Percentiles rank a stretch among this genome's conserved stretches.
phyloP scores from a whole-genome alignment of 331 rosid genomes.

The Quercus tomentella region DNA sequence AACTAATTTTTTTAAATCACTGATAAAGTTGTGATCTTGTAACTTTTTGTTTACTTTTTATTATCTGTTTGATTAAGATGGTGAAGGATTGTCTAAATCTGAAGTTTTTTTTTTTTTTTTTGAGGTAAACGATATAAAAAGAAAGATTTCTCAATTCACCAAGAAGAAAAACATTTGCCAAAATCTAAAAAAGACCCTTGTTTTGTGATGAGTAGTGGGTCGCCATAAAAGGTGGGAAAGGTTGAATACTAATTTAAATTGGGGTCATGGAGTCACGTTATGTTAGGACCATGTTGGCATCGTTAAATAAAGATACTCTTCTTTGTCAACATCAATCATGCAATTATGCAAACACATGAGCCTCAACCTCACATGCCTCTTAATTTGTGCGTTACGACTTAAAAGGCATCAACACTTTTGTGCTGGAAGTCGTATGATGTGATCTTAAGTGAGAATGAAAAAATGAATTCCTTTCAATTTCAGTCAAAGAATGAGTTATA shows the following conservation, averaged over 20 bases:
- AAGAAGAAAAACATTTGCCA: not conserved
- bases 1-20: too few species aligned
- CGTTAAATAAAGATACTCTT: not conserved
- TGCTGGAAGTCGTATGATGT: not conserved
- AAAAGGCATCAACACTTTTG: not conserved
- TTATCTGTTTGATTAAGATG: not conserved
- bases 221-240: not conserved
- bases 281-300: conserved; percentile 15
- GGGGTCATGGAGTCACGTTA: too few species aligned
- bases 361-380: not conserved
- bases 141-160: too few species aligned
- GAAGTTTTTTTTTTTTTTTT: too few species aligned
- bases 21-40: too few species aligned
- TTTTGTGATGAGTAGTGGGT: not conserved
- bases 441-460: too few species aligned
- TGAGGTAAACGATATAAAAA: too few species aligned
- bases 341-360: not conserved
- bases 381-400: not conserved
- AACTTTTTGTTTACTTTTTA: not conserved
- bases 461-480: too few species aligned
- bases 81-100: too few species aligned
- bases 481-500: too few species aligned
- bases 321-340: conserved; percentile 4
- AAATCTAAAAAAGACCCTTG: not conserved
- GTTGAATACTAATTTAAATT: too few species aligned